phyloP scores from a whole-genome alignment of 2,329 filamentous ascomycete species.

The Orbilia ellipsospora region DNA sequence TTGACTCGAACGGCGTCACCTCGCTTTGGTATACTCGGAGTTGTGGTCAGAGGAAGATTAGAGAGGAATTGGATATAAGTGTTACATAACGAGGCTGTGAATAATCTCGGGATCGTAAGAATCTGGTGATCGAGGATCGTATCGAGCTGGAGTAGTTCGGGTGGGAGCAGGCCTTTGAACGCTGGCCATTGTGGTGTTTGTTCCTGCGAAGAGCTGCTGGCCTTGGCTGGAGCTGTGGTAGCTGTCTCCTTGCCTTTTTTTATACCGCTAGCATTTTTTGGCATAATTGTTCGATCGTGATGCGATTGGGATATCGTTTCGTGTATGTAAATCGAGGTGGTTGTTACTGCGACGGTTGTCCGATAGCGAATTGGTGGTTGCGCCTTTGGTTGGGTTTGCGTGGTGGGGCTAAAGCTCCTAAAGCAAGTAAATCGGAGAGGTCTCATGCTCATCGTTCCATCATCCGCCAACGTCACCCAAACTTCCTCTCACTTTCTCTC shows the following conservation, averaged over 20 bases:
- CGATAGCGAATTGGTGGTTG: conserved; percentile 3
- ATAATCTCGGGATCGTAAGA: conserved; percentile 77
- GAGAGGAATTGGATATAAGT: conserved; percentile 79
- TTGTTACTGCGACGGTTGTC: not conserved
- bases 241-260: conserved; percentile 42
- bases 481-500: conserved; percentile 19
- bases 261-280: conserved; percentile 21
- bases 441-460: conserved; percentile 53
- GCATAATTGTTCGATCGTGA: conserved; percentile 8
- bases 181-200: conserved; percentile 74
- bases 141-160: conserved; percentile 72
- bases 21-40: conserved; percentile 79
- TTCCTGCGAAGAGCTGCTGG: conserved; percentile 53
- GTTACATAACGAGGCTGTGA: conserved; percentile 78
- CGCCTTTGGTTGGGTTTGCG: conserved; percentile 14
- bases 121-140: conserved; percentile 73
- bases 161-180: conserved; percentile 75
- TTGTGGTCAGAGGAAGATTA: conserved; percentile 77
- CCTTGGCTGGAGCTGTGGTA: conserved; percentile 9
- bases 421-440: not conserved
- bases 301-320: not conserved
- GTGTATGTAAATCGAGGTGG: not conserved
- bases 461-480: conserved; percentile 54
- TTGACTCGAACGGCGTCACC: conserved; percentile 87
- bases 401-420: too few species aligned